Percentiles rank a stretch among this genome's conserved stretches.
phyloP scores from a whole-genome alignment of 352 stramenopile genomes.

The Pythium volutum region DNA sequence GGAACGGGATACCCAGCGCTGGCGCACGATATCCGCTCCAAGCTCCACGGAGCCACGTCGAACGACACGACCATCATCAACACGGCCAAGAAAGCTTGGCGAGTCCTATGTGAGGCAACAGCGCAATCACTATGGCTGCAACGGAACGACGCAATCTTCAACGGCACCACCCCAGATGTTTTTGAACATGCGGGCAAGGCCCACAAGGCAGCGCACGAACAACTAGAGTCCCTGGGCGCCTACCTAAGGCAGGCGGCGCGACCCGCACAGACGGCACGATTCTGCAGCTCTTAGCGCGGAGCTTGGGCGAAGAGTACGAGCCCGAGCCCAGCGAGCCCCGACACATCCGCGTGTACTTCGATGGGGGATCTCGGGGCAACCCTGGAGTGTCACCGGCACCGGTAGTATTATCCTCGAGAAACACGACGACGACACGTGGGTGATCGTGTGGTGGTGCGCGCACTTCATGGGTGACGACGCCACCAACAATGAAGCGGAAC shows the following conservation, averaged over 20 bases:
- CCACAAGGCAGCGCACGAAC: background rate
- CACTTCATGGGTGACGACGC: background rate
- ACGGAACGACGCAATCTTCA: background rate
- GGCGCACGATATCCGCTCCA: no score
- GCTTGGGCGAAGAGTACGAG: no score
- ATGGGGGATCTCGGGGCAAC: background rate
- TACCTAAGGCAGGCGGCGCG: background rate
- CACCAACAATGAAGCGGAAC: conserved; percentile 13
- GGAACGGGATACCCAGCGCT: no score
- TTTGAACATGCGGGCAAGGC: background rate
- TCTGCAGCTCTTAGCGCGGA: no score
- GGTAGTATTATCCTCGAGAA: background rate
- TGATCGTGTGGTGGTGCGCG: background rate
- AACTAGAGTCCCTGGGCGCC: background rate
- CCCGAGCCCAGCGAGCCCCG: no score
- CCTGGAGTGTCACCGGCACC: background rate
- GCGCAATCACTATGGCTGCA: background rate
- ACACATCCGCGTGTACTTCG: background rate
- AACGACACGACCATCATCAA: background rate
- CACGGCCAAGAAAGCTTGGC: background rate
- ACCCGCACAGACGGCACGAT: no score
- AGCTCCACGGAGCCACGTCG: background rate
- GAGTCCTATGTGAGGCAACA: background rate
- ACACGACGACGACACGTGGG: background rate
- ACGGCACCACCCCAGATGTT: background rate